These are phyloP conservation scores for Davidsoniella neocaledoniae DNA, from an alignment of 2,329 filamentous ascomycete genomes.

Conservation along the genomic window DNA sequence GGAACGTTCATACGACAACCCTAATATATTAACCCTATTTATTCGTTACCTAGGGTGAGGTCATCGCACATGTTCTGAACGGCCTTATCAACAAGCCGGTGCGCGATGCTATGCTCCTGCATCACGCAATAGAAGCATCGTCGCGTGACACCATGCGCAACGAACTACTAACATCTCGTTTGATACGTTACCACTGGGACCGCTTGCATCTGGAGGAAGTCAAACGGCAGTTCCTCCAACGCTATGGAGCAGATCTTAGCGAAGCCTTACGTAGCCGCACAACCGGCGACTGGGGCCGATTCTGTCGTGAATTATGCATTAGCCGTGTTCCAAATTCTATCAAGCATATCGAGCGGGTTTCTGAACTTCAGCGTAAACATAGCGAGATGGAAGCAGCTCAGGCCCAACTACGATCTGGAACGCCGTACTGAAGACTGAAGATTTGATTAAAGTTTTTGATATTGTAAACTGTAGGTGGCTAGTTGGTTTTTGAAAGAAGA, in stretches of 20 bases:
- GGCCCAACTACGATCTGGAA: too few species aligned
- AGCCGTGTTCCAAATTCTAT: constrained; percentile 43
- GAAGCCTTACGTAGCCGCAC: constrained; percentile 66
- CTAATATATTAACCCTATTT: constrained; percentile 7
- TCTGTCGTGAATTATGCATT: constrained; percentile 55
- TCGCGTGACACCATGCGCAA: constrained; percentile 56
- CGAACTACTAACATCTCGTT: constrained; percentile 71
- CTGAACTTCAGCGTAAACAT: constrained; percentile 9
- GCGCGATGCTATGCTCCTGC: constrained; percentile 75
- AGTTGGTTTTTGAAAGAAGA: background rate
- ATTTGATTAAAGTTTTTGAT: too few species aligned
- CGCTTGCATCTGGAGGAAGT: constrained; percentile 61
- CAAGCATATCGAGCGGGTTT: constrained; percentile 30
- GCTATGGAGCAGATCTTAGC: constrained; percentile 59
- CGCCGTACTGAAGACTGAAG: too few species aligned
- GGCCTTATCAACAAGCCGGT: constrained; percentile 92
- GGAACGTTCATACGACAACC: background rate
- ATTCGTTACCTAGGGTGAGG: constrained; percentile 52
- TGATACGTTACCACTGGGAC: constrained; percentile 90
- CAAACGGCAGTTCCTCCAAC: constrained; percentile 61
- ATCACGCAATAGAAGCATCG: constrained; percentile 71
- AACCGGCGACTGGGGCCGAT: constrained; percentile 58
- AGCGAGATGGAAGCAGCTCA: constrained; percentile 6
- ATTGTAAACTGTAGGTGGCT: too few species aligned
- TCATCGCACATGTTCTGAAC: constrained; percentile 88